Base-by-base conservation (phyloP, 345 rosid species). In the Toxicodendron radicans region DNA sequence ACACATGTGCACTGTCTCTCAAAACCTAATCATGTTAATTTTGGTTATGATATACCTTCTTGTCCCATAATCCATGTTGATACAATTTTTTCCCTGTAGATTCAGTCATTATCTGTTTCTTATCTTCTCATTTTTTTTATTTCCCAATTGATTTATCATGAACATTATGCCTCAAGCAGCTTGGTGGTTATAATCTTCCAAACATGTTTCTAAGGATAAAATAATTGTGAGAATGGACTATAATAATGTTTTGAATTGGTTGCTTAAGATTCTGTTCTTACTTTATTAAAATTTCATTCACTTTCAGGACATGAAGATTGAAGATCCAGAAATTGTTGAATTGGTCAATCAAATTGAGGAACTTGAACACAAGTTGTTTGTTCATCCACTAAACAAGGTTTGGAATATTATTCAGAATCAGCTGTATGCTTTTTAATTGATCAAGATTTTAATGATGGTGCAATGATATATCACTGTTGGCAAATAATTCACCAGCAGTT, bases 331-430 rank as follows among this genome's bases (percentile, higher is more conserved):
- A 80, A 87, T 93, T 82, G 91, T 93, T 75, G 91, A 90, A 70
- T 76, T 93, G 87, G 95, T 92, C 78, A 85, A 80, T 58, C 87
- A 87, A 79, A 90, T 91, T 48, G 99, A 93, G 86, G 92, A 89
- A 77, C 71, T 89, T 72, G 99, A 96, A 72, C 80, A 79, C 81
- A 93, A 92, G 81, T 78, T 93, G 65, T 85, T 83, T 84, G 87
- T 88, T 76, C 98, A 96, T 84, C 98, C 98, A 66, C 71, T 85
- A 84, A 90, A 91, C 83, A 93, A 93, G 99, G 98, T 95, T 77
- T 76, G 79, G 21, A 51, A 78, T 68, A 9, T 43, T 30, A 51
- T 58, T 60, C 1, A 21, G 58, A 66, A 33, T 68, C 38, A 53
- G 63, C 24, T 56, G 46, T 24, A 48, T 7, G 3, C 21, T 65